Conservation (phyloP, 805 yeast species). For the Starmerella etchellsii region DNA sequence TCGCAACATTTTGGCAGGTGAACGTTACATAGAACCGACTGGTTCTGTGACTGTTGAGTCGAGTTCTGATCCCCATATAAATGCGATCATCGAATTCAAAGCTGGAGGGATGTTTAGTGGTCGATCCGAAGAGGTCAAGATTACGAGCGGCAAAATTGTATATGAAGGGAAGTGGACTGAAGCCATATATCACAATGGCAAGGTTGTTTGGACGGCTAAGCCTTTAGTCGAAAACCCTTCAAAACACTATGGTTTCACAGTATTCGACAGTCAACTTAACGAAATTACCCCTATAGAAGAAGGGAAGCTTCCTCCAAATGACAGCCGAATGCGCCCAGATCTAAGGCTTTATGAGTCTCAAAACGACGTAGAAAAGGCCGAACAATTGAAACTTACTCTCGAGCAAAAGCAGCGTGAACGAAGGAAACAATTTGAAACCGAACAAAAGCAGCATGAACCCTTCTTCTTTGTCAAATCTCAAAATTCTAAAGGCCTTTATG, state of each 20-base stretch:
- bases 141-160: slow-evolving; percentile 20
- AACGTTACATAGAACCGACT: slow-evolving; percentile 79
- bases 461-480: slow-evolving; percentile 44
- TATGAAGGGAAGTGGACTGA: slow-evolving; percentile 75
- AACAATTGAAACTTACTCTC: slow-evolving; percentile 46
- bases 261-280: slow-evolving; percentile 68
- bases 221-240: slow-evolving; percentile 44
- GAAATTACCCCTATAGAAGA: slow-evolving; percentile 62
- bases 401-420: slow-evolving; percentile 75
- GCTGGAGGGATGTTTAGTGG: slow-evolving; percentile 76
- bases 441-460: slow-evolving; percentile 39
- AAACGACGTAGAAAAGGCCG: slow-evolving; percentile 62
- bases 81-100: slow-evolving; percentile 62
- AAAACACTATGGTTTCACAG: slow-evolving; percentile 73
- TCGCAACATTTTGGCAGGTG: slow-evolving; percentile 87
- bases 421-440: slow-evolving; percentile 44
- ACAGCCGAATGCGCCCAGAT: slow-evolving; percentile 84
- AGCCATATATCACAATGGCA: slow-evolving; percentile 5
- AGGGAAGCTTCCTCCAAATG: slow-evolving; percentile 62
- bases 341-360: slow-evolving; percentile 49
- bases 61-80: slow-evolving; percentile 41
- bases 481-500: slow-evolving; percentile 23
- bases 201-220: slow-evolving; percentile 60
- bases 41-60: slow-evolving; percentile 54
- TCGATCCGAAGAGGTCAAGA: slow-evolving; percentile 54